These are phyloP conservation scores for Teunomyces lycoperdinae DNA, from an alignment of 805 yeast species.

Conservation along the genomic window DNA sequence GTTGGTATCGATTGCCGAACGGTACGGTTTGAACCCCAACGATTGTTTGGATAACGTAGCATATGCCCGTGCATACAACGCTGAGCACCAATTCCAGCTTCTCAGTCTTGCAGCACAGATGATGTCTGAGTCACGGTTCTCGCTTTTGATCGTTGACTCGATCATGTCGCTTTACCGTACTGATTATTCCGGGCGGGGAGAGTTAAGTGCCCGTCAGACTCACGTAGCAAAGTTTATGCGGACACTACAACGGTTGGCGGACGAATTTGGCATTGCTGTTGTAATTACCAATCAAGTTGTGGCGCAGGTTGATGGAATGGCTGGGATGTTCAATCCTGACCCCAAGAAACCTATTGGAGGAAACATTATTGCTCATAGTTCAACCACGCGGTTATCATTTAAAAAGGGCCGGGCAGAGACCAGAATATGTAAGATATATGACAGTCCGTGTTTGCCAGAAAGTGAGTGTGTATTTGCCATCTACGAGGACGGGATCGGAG, in stretches of 20 bases:
- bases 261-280: constrained; percentile 96
- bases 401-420: constrained; percentile 90
- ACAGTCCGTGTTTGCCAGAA: constrained; percentile 95
- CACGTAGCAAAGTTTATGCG: constrained; percentile 94
- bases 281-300: constrained; percentile 92
- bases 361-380: constrained; percentile 93
- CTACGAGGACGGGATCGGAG: constrained; percentile 95
- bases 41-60: constrained; percentile 97
- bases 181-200: constrained; percentile 94
- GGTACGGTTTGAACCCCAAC: constrained; percentile 88
- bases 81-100: constrained; percentile 89
- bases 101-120: constrained; percentile 87
- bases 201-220: constrained; percentile 88
- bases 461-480: constrained; percentile 93
- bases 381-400: constrained; percentile 88
- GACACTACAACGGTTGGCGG: constrained; percentile 87
- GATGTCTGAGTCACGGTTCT: constrained; percentile 94
- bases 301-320: constrained; percentile 95
- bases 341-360: constrained; percentile 99
- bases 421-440: constrained; percentile 91
- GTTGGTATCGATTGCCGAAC: constrained; percentile 80
- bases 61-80: constrained; percentile 94
- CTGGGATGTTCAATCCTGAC: constrained; percentile 81
- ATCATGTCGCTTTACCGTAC: constrained; percentile 96
- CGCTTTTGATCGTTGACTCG: constrained; percentile 90